Conservation (phyloP, 805 yeast species). For the Kuraishia molischiana region DNA sequence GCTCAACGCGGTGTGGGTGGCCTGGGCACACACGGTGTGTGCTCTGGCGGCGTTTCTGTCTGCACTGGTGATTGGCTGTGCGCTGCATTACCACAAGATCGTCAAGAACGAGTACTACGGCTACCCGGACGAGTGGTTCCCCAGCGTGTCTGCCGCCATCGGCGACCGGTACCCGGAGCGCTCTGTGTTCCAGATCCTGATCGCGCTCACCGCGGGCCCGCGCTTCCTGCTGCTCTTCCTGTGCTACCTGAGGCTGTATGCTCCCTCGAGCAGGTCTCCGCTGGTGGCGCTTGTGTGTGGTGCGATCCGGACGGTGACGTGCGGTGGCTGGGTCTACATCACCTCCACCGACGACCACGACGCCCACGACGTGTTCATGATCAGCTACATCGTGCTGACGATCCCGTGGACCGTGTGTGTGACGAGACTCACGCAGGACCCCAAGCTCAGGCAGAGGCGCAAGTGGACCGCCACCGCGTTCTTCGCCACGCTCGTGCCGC, state of each 20-base stretch:
- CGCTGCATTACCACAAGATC: conserved; percentile 78
- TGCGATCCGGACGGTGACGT: conserved; percentile 80
- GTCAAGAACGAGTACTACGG: conserved; percentile 81
- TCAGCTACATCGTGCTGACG: conserved; percentile 76
- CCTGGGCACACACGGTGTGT: conserved; percentile 62
- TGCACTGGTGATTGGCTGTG: conserved; percentile 67
- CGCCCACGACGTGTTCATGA: conserved; percentile 94
- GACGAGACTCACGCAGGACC: conserved; percentile 29
- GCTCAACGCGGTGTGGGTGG: conserved; percentile 58
- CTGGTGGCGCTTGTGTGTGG: conserved; percentile 49
- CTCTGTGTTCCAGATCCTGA: conserved; percentile 80
- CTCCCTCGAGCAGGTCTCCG: conserved; percentile 24
- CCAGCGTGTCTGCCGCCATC: conserved; percentile 92
- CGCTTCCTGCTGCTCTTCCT: conserved; percentile 58
- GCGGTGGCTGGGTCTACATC: conserved; percentile 98
- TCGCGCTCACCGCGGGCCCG: conserved; percentile 91
- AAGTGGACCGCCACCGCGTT: conserved; percentile 46
- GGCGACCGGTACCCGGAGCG: conserved; percentile 97
- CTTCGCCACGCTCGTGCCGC: conserved; percentile 67
- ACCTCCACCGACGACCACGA: conserved; percentile 97
- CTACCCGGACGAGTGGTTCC: conserved; percentile 98
- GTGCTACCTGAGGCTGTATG: conserved; percentile 38
- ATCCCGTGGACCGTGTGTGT: conserved; percentile 81
- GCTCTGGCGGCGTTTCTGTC: conserved; percentile 68
- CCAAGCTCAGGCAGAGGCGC: conserved; percentile 42